Evolutionary conservation across 2,329 filamentous ascomycete genomes (phyloP).

Genomic region (Thelonectria blattea): DNA sequence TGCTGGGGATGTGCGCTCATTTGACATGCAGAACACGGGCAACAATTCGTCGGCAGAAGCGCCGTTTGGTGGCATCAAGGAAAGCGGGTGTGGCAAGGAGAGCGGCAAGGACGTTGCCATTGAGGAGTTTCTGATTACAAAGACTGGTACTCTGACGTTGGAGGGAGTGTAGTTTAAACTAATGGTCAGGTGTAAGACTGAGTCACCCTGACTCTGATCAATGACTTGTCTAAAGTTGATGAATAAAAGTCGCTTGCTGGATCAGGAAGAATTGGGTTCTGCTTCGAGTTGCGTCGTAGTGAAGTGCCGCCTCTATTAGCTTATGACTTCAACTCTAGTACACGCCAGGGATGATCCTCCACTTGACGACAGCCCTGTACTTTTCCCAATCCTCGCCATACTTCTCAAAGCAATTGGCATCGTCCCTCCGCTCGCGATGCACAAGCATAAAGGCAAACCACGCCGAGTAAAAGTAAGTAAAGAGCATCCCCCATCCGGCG

Average conservation of each 20-base stretch:
- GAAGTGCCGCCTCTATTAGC: neutral
- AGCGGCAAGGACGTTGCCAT: constrained; percentile 55
- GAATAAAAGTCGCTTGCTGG: too few species aligned
- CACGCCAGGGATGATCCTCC: constrained; percentile 79
- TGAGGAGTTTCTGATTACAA: constrained; percentile 53
- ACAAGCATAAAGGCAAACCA: constrained; percentile 86
- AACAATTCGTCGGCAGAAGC: constrained; percentile 51
- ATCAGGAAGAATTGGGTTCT: too few species aligned
- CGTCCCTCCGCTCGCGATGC: constrained; percentile 83
- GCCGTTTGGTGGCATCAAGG: constrained; percentile 57
- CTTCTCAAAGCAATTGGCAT: constrained; percentile 84
- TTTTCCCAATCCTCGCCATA: constrained; percentile 89
- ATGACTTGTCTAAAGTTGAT: too few species aligned
- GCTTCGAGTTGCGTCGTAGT: too few species aligned
- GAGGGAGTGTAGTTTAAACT: neutral
- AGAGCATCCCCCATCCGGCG: constrained; percentile 79
- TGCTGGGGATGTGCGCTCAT: neutral
- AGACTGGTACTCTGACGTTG: constrained; percentile 52
- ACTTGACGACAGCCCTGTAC: constrained; percentile 80
- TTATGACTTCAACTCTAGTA: constrained; percentile 23
- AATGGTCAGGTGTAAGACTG: neutral
- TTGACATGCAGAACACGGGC: constrained; percentile 43
- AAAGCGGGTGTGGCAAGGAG: constrained; percentile 55
- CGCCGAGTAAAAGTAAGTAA: constrained; percentile 90
- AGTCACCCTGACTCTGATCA: too few species aligned